These are phyloP conservation scores for Pogostemon cablin DNA, from an alignment of 257 asterid species.

Conservation along the genomic window DNA sequence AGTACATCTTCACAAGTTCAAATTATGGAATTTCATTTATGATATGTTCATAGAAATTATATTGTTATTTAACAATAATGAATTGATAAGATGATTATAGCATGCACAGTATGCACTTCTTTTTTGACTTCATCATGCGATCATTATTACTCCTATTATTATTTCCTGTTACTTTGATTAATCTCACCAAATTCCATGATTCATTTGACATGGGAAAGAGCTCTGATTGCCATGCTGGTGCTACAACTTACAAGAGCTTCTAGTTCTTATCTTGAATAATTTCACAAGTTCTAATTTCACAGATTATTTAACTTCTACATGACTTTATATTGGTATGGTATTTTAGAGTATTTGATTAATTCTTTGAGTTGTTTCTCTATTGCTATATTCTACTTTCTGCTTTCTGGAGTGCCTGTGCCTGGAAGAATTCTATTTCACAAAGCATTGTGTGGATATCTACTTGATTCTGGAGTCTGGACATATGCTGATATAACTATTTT, in stretches of 20 bases:
- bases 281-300: neutral
- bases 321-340: neutral
- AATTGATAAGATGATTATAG: neutral
- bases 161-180: neutral
- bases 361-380: neutral
- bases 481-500: neutral
- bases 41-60: too few relatives aligned
- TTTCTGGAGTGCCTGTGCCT: neutral
- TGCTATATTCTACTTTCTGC: neutral
- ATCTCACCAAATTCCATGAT: neutral
- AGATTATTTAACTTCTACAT: neutral
- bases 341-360: neutral
- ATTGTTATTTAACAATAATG: neutral
- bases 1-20: neutral
- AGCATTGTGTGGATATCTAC: too few relatives aligned
- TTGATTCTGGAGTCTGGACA: neutral
- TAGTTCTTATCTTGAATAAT: neutral
- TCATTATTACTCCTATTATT: neutral
- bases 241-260: neutral
- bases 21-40: too few relatives aligned
- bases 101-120: neutral
- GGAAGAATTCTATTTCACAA: neutral
- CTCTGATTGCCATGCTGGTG: neutral
- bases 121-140: slow-evolving; percentile 7
- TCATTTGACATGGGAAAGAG: neutral